Conservation (phyloP, 768 basidiomycete genomes). For the Zangia roseola region DNA sequence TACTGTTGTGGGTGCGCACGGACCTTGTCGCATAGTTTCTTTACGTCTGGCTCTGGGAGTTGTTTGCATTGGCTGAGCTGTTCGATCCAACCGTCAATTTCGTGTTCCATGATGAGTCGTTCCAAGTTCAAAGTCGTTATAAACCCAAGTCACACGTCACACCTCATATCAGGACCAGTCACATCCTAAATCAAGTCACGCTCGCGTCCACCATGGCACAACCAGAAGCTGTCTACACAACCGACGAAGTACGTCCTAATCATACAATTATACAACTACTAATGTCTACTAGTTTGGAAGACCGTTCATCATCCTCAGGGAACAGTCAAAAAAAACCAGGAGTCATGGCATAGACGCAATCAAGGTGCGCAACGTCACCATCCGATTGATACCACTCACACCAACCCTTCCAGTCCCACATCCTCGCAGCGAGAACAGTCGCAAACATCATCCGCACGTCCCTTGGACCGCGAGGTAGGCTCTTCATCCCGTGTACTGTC, state of each 20-base stretch:
- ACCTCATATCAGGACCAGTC: slow-evolving; percentile 23
- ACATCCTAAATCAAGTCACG: slow-evolving; percentile 29
- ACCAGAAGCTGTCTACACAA: slow-evolving; percentile 77
- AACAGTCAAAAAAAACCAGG: slow-evolving; percentile 90
- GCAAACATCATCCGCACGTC: slow-evolving; percentile 95
- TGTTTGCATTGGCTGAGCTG: slow-evolving; percentile 98
- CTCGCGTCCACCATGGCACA: slow-evolving; percentile 30
- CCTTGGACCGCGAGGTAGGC: slow-evolving; percentile 86
- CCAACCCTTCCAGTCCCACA: slow-evolving; percentile 66
- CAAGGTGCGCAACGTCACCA: slow-evolving; percentile 54
- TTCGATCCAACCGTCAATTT: slow-evolving; percentile 96
- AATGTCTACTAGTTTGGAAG: slow-evolving; percentile 69
- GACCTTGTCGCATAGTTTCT: slow-evolving; percentile 99
- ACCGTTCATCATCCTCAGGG: slow-evolving; percentile 96
- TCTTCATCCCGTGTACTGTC: neutral
- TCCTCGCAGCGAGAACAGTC: slow-evolving; percentile 91
- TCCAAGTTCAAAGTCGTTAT: slow-evolving; percentile 24
- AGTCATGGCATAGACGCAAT: slow-evolving; percentile 93
- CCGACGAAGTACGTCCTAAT: slow-evolving; percentile 66
- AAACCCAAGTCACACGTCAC: slow-evolving; percentile 30
- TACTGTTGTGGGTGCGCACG: slow-evolving; percentile 8
- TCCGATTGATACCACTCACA: slow-evolving; percentile 1
- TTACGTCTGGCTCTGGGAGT: slow-evolving; percentile 91
- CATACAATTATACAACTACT: neutral
- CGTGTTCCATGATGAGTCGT: slow-evolving; percentile 47